A percentile compares a stretch with the other conserved stretches of the same genome.
These are phyloP conservation scores for Chondrus crispus DNA, from an alignment of 23 red algal genomes.

Conservation along the genomic window DNA sequence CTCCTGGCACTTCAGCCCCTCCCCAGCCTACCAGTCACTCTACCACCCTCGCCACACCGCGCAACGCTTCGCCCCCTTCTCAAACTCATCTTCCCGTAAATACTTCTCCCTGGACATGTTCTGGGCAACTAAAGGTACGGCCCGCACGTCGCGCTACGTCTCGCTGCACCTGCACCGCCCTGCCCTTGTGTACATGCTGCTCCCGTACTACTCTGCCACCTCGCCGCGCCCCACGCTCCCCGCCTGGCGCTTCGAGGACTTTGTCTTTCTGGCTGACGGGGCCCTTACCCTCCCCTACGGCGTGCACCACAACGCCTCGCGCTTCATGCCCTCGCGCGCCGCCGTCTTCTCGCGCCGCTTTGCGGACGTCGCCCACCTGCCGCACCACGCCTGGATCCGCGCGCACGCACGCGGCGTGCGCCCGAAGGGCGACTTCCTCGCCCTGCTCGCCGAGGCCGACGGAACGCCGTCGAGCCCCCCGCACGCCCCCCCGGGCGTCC, in stretches of 20 bases:
- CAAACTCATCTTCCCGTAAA: not conserved
- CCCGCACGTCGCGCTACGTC: not conserved
- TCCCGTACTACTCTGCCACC: not conserved
- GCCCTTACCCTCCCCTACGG: not conserved
- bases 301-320: slow-evolving; percentile 19
- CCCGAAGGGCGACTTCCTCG: not conserved
- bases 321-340: not conserved
- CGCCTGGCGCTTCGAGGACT: slow-evolving; percentile 23
- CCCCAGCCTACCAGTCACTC: no score
- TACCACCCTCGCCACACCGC: not conserved
- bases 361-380: not conserved
- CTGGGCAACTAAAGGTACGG: not conserved
- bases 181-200: slow-evolving; percentile 5
- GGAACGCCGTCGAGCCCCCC: slow-evolving; percentile 19
- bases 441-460: slow-evolving; percentile 39
- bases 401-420: not conserved
- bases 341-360: slow-evolving; percentile 5
- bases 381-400: slow-evolving; percentile 1
- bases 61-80: not conserved
- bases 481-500: not conserved
- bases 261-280: slow-evolving; percentile 1
- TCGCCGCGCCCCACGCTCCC: not conserved
- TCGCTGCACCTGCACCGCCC: slow-evolving; percentile 15
- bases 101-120: slow-evolving; percentile 25
- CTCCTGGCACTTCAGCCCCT: no score